phyloP scores from a whole-genome alignment of 345 rosid genomes.

The Physaria fendleri region DNA sequence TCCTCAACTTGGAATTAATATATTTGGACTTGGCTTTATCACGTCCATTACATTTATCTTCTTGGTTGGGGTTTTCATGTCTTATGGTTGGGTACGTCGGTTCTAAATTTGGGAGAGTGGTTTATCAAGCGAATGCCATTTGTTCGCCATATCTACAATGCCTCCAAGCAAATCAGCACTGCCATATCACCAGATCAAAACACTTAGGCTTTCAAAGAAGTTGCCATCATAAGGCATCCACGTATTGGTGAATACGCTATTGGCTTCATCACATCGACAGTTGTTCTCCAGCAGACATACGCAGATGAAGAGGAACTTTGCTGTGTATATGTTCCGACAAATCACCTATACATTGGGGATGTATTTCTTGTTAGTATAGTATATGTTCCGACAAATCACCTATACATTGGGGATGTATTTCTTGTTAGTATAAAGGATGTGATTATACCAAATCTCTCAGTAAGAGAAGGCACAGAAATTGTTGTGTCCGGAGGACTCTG shows the following conservation, averaged over 20 bases:
- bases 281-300: slow-evolving; percentile 84
- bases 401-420: slow-evolving; percentile 94
- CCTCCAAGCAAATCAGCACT: slow-evolving; percentile 97
- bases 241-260: slow-evolving; percentile 98
- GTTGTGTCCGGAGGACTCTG: slow-evolving; percentile 90
- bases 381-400: slow-evolving; percentile 97
- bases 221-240: slow-evolving; percentile 96
- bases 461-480: slow-evolving; percentile 98
- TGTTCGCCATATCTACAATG: slow-evolving; percentile 91
- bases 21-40: slow-evolving; percentile 92
- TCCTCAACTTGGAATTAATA: slow-evolving; percentile 84
- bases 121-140: slow-evolving; percentile 98
- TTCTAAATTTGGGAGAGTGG: slow-evolving; percentile 94
- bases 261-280: slow-evolving; percentile 91
- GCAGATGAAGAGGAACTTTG: slow-evolving; percentile 91
- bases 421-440: slow-evolving; percentile 73
- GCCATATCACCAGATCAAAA: slow-evolving; percentile 99
- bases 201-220: slow-evolving; percentile 93
- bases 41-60: slow-evolving; percentile 91
- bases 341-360: slow-evolving; percentile 97
- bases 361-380: slow-evolving; percentile 75
- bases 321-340: slow-evolving; percentile 96
- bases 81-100: slow-evolving; percentile 98
- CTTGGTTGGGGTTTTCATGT: slow-evolving; percentile 98
- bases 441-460: slow-evolving; percentile 90